Conservation (phyloP, 352 stramenopile species). For the Globisporangium cederbergense region DNA sequence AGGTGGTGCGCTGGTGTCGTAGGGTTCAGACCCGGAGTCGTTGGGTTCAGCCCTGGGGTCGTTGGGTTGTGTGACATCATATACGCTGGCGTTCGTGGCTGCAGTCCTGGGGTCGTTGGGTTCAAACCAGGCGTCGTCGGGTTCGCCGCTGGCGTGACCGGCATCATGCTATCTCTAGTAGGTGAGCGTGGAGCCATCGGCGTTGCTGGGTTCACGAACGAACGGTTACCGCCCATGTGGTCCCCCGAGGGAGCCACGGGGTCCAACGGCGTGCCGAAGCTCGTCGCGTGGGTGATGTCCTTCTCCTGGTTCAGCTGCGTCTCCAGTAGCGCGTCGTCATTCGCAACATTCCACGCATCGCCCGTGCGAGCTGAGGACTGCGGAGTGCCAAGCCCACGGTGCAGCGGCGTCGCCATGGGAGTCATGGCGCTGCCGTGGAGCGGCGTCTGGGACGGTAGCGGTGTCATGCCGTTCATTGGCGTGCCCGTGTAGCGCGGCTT, state of each 20-base stretch:
- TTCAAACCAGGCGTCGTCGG: slow-evolving; percentile 77
- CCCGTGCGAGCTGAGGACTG: slow-evolving; percentile 52
- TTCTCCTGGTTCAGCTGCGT: slow-evolving; percentile 89
- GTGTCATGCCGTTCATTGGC: slow-evolving; percentile 74
- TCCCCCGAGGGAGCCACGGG: slow-evolving; percentile 58
- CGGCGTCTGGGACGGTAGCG: slow-evolving; percentile 78
- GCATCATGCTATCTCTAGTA: slow-evolving; percentile 56
- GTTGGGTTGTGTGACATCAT: slow-evolving; percentile 78
- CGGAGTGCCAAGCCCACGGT: slow-evolving; percentile 76
- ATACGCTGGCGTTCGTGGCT: slow-evolving; percentile 71
- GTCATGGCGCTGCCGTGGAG: slow-evolving; percentile 83
- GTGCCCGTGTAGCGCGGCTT: slow-evolving; percentile 66
- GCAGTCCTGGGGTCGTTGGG: slow-evolving; percentile 75
- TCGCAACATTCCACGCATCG: slow-evolving; percentile 85
- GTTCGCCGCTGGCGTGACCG: slow-evolving; percentile 66
- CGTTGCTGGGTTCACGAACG: slow-evolving; percentile 47
- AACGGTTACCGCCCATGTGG: slow-evolving; percentile 45
- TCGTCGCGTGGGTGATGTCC: slow-evolving; percentile 86
- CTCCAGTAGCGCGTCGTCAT: slow-evolving; percentile 83
- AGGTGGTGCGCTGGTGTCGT: slow-evolving; percentile 69
- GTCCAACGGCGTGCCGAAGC: slow-evolving; percentile 80
- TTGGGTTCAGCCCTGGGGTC: slow-evolving; percentile 79
- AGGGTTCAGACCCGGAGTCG: slow-evolving; percentile 73
- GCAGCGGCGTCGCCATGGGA: slow-evolving; percentile 83
- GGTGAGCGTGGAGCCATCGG: slow-evolving; percentile 64